Base-by-base conservation (phyloP, 805 yeast genomes). In the Yarrowia sp. region DNA sequence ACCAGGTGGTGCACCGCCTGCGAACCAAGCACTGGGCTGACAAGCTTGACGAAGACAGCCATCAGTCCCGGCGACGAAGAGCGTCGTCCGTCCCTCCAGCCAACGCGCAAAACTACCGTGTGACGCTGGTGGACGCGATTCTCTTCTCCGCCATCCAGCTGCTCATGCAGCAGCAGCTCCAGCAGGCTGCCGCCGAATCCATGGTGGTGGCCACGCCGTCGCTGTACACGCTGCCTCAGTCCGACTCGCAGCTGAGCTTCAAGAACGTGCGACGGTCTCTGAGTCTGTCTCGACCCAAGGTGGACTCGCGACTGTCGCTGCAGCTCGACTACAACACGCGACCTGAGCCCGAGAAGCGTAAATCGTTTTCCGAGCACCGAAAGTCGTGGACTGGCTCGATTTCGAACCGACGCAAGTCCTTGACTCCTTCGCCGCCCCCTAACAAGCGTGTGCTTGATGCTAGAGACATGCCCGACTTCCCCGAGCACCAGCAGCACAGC, bases 201-300 rank as follows among this genome's bases (percentile, higher is more conserved):
- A 54, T 68, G 66, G 64, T 68, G n/a, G 66, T 69, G 65, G 68
- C 69, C n/a, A 54, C 68, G 10, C 48, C 67, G 35, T 30, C 67
- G 41, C 68, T 51, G 32, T 51, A 51, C 32, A 17, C 58, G 3
- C 21, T 51, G 30, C 58, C 58, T 14, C 58, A 51, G 58, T 33
- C 41, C 1, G 58, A 51, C 58, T 51, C 58, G 3, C 58, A 51
- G 58, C 58, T 51, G 32, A 33, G 41, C 4, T 51, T 51, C 41
- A 22, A 22, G 19, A 51, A 51, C 16, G 58, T 51, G 32, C 21
- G 58, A n/a, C 28, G 58, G 21, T 51, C 58, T 14, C 41, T 51
- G 28, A 22, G 30, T 19, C 32, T 51, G 32, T 51, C 58, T 1
- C 8, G 58, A n/a, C 58, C 58, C 0, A 51, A 33, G n/a, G 1